Evolutionary conservation across 2,329 filamentous ascomycete genomes (phyloP).

Genomic region (Xylariaceae sp.): DNA sequence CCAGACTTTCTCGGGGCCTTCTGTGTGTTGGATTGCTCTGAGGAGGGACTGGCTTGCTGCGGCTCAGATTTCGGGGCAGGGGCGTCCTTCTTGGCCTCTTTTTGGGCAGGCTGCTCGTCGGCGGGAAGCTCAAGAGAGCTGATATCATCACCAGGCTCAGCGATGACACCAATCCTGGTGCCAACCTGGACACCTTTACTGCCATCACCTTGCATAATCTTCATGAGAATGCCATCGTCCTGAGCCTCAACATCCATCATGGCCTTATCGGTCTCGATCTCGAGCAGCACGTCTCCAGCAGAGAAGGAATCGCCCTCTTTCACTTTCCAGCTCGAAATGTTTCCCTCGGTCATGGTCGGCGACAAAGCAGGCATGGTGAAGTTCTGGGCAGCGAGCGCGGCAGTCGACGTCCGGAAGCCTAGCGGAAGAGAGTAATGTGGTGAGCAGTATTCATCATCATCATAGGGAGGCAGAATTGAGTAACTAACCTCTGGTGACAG

Average conservation of each 20-base stretch:
- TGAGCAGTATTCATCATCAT: constrained; percentile 3
- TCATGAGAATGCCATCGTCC: constrained; percentile 81
- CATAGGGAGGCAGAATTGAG: constrained; percentile 9
- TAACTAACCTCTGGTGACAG: constrained; percentile 53
- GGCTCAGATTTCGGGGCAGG: constrained; percentile 23
- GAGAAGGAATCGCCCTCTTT: constrained; percentile 82
- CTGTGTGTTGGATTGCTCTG: constrained; percentile 32
- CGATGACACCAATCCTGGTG: constrained; percentile 75
- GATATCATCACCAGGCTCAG: constrained; percentile 77
- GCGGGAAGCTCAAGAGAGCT: constrained; percentile 68
- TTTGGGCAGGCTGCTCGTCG: constrained; percentile 52
- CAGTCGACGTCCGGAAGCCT: constrained; percentile 63
- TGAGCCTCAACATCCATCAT: constrained; percentile 94
- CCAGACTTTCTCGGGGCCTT: constrained; percentile 33
- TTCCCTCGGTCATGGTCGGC: constrained; percentile 91
- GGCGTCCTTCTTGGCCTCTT: constrained; percentile 31
- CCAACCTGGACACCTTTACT: constrained; percentile 76
- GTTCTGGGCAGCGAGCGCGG: constrained; percentile 71
- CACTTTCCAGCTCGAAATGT: constrained; percentile 79
- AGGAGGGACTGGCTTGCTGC: constrained; percentile 28
- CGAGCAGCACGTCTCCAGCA: constrained; percentile 81
- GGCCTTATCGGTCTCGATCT: constrained; percentile 93
- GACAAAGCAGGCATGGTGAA: constrained; percentile 90
- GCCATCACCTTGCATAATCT: constrained; percentile 72
- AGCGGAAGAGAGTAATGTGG: constrained; percentile 5